These are phyloP conservation scores for Lithospermum erythrorhizon DNA, from an alignment of 257 asterid genomes.

Conservation along the genomic window DNA sequence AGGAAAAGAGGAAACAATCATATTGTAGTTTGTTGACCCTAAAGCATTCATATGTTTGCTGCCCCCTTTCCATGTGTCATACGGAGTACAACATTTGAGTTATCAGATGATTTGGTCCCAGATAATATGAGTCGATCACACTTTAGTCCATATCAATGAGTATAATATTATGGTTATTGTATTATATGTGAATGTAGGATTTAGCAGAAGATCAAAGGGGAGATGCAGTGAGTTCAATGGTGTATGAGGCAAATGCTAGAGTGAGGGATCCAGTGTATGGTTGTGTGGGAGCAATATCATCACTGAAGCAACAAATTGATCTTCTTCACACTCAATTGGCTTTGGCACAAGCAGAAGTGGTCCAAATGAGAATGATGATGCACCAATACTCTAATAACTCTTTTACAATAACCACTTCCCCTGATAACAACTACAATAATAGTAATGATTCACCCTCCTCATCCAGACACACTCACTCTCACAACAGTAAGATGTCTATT, in stretches of 20 bases:
- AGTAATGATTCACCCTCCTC: constrained; percentile 35
- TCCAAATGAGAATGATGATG: constrained; percentile 53
- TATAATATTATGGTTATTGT: not conserved
- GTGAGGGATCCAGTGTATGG: constrained; percentile 31
- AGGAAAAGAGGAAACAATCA: too few relatives aligned
- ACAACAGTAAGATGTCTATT: constrained; percentile 39
- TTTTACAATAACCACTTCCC: constrained; percentile 22
- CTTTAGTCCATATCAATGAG: too few relatives aligned
- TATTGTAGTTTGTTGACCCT: too few relatives aligned
- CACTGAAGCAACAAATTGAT: constrained; percentile 22
- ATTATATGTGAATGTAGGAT: constrained; percentile 13
- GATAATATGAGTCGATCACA: too few relatives aligned
- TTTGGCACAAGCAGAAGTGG: constrained; percentile 23
- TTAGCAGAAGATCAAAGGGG: constrained; percentile 25
- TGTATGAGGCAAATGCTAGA: constrained; percentile 25
- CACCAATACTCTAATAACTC: constrained; percentile 37
- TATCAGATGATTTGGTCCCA: too few relatives aligned
- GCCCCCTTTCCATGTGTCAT: too few relatives aligned
- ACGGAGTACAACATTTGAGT: too few relatives aligned
- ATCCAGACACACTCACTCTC: constrained; percentile 29
- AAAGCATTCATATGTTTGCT: too few relatives aligned
- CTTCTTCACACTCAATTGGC: constrained; percentile 21
- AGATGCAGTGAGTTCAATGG: constrained; percentile 32
- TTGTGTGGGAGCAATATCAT: constrained; percentile 26
- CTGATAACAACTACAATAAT: constrained; percentile 14